Evolutionary conservation across 305 asterid species (phyloP), one percentile per base, ranked within the genome.

Genomic region (Stenogyne calaminthoides): DNA sequence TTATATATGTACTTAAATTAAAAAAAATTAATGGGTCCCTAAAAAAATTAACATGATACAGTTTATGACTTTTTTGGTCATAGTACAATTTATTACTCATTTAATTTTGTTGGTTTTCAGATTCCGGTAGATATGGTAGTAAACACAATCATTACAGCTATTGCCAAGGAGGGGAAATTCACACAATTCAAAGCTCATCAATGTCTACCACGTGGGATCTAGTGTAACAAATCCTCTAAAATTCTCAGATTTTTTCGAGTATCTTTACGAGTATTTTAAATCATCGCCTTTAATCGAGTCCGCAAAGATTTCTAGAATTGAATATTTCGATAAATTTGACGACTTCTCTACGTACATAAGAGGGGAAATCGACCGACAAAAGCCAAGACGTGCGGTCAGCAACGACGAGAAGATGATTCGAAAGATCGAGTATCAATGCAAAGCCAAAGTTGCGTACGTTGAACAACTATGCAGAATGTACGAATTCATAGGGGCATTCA

Each of bases 161-260:
- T 74, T 2, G 84, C 82, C 4, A 79, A 82, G 69, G 76, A 76
- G 44, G 84, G n/a, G 76, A n/a, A 70, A 2, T 14, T 7, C 8
- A 4, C 0, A 58, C 5, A 58, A 52, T 7, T 36, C 77, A 10
- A 44, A 12, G 3, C 46, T 25, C 29, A 25, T 1, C 4, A 69
- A 18, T 18, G 81, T 79, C 5, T 79, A 82, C 69, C 86, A 82
- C 7, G 83, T 71, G 27, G 77, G 80, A 29, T 72, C 85, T 6
- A 54, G 75, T n/a, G 22, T 6, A 5, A 34, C 70, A 2, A 82
- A 82, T 19, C 83, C 86, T 58, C 57, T 79, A 0, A 73, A 3
- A 65, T 79, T 4, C 19, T 55, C 67, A 0, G 74, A 82, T 6
- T 65, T 69, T 16, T 82, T 82, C 9, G 84, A 82, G 27, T 69